Conservation (phyloP, 129 eudicot species). For the Pseudognaphalium luteoalbum region DNA sequence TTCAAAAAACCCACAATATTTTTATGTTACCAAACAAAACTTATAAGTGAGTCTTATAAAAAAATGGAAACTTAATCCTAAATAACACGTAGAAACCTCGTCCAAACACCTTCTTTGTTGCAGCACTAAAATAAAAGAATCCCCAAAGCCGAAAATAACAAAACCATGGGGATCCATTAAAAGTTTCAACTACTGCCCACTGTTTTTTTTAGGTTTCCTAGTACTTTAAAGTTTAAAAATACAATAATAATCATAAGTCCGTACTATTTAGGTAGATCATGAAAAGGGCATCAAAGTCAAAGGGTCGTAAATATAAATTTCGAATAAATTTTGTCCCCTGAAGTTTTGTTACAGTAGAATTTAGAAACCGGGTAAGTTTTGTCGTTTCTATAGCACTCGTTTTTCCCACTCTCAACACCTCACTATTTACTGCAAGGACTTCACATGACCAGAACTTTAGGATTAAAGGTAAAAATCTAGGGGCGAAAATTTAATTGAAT, state of each 20-base stretch:
- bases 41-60: too few relatives aligned
- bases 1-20: too few relatives aligned
- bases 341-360: background rate
- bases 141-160: background rate
- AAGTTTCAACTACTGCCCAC: slow-evolving; percentile 15
- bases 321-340: background rate
- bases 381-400: slow-evolving; percentile 14
- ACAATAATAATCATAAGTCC: too few relatives aligned
- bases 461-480: slow-evolving; percentile 23
- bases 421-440: background rate
- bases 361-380: background rate
- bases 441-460: background rate
- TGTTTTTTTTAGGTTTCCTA: slow-evolving; percentile 19
- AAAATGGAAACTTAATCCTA: too few relatives aligned
- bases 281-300: background rate
- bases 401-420: background rate
- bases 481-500: slow-evolving; percentile 25
- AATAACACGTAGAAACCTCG: too few relatives aligned
- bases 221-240: background rate
- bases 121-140: too few relatives aligned
- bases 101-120: too few relatives aligned
- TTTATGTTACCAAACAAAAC: too few relatives aligned
- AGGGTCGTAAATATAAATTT: slow-evolving; percentile 14
- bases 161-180: slow-evolving; percentile 30
- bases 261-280: background rate